Evolutionary conservation across 2,329 filamentous ascomycete genomes (phyloP).

Genomic region (Stagonosporopsis vannaccii): DNA sequence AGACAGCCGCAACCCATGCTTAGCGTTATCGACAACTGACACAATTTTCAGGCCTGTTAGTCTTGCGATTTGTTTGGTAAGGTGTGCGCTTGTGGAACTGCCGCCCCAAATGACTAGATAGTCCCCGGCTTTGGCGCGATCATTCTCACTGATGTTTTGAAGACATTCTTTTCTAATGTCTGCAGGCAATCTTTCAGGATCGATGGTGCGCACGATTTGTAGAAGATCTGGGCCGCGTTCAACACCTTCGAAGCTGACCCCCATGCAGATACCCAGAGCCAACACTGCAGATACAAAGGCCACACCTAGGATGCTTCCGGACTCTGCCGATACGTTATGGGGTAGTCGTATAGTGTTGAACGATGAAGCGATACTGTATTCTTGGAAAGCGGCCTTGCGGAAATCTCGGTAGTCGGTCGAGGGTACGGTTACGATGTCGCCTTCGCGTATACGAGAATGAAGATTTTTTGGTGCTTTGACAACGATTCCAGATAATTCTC

Average conservation of each 20-base stretch:
- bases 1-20: slow-evolving; percentile 62
- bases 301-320: slow-evolving; percentile 71
- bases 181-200: slow-evolving; percentile 59
- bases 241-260: slow-evolving; percentile 66
- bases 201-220: slow-evolving; percentile 57
- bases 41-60: slow-evolving; percentile 70
- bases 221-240: slow-evolving; percentile 67
- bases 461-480: slow-evolving; percentile 54
- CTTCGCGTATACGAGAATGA: slow-evolving; percentile 58
- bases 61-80: slow-evolving; percentile 72
- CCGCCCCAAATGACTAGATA: slow-evolving; percentile 79
- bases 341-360: slow-evolving; percentile 72
- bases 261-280: slow-evolving; percentile 72
- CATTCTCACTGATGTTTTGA: slow-evolving; percentile 58
- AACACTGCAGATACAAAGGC: slow-evolving; percentile 74
- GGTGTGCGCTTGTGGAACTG: slow-evolving; percentile 73
- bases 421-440: slow-evolving; percentile 62
- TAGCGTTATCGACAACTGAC: slow-evolving; percentile 70
- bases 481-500: slow-evolving; percentile 73
- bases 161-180: slow-evolving; percentile 72
- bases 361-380: slow-evolving; percentile 70
- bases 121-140: slow-evolving; percentile 67
- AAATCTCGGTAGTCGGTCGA: slow-evolving; percentile 78
- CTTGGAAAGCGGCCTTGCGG: slow-evolving; percentile 74
- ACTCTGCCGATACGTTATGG: slow-evolving; percentile 58